phyloP scores from a whole-genome alignment of 2,329 filamentous ascomycete species.

The Epichloe scottii region DNA sequence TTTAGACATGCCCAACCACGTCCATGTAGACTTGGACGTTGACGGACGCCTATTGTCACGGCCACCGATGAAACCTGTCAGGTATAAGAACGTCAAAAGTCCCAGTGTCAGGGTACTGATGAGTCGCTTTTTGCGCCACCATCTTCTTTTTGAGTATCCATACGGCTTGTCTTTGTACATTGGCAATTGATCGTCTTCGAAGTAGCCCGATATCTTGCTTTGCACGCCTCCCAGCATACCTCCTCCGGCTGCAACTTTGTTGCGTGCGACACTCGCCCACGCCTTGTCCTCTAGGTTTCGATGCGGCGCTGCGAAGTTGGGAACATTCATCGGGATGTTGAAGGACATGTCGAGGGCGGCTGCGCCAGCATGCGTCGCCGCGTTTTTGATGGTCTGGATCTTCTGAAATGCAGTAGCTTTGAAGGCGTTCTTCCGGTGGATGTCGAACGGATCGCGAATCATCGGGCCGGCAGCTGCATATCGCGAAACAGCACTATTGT shows the following conservation, averaged over 20 bases:
- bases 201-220: constrained; percentile 50
- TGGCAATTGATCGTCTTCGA: constrained; percentile 52
- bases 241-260: constrained; percentile 19
- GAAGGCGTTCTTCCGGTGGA: constrained; percentile 32
- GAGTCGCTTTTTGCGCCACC: constrained; percentile 52
- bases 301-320: constrained; percentile 53
- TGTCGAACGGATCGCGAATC: constrained; percentile 33
- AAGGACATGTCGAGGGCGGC: constrained; percentile 50
- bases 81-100: constrained; percentile 53
- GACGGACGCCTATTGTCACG: constrained; percentile 20
- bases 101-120: constrained; percentile 38
- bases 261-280: constrained; percentile 40
- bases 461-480: constrained; percentile 20
- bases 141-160: constrained; percentile 45
- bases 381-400: constrained; percentile 30
- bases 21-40: constrained; percentile 31
- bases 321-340: constrained; percentile 55
- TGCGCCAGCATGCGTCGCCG: constrained; percentile 35
- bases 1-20: constrained; percentile 43
- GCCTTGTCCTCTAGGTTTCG: constrained; percentile 52
- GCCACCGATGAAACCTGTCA: constrained; percentile 46
- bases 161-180: constrained; percentile 99
- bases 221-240: constrained; percentile 41
- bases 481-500: constrained; percentile 6
- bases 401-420: constrained; percentile 34